Conservation (phyloP, 139 green algal species). For the Micractinium sp. region DNA sequence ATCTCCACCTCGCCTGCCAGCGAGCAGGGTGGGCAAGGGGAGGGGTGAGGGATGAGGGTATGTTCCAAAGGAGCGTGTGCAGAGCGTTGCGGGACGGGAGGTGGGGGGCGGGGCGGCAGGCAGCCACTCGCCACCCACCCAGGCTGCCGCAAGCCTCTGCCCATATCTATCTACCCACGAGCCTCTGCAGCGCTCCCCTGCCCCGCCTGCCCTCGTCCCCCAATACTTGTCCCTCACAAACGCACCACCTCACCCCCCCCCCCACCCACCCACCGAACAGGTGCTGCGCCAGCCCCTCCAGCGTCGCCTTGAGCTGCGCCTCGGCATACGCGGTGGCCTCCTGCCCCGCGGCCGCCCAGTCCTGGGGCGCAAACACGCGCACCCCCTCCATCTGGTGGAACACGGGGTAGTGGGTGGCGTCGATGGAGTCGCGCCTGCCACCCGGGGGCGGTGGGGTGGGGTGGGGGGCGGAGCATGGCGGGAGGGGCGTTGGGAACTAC, state of each 20-base stretch:
- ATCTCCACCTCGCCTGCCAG: constrained; percentile 74
- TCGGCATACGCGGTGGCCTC: constrained; percentile 36
- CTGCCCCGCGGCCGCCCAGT: constrained; percentile 73
- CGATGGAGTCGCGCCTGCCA: constrained; percentile 90
- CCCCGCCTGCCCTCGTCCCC: neutral
- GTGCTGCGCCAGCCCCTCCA: constrained; percentile 91
- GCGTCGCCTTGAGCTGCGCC: constrained; percentile 88
- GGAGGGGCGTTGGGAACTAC: too few relatives aligned
- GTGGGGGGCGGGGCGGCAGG: too few relatives aligned
- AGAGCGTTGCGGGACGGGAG: too few relatives aligned
- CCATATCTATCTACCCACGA: too few relatives aligned
- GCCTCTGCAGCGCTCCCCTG: neutral
- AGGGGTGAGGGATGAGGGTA: neutral
- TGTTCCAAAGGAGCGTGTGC: too few relatives aligned
- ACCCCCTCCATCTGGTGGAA: constrained; percentile 99
- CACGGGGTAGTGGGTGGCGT: constrained; percentile 99
- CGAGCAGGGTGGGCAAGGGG: neutral
- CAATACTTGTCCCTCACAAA: neutral
- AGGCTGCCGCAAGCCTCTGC: neutral
- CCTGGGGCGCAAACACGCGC: constrained; percentile 32
- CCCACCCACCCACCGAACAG: constrained; percentile 79
- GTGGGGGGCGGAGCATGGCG: too few relatives aligned
- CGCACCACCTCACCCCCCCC: neutral
- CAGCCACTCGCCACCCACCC: too few relatives aligned
- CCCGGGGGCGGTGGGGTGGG: too few relatives aligned